phyloP scores from a whole-genome alignment of 2,329 filamentous ascomycete species.

The Exophiala xenobiotica region DNA sequence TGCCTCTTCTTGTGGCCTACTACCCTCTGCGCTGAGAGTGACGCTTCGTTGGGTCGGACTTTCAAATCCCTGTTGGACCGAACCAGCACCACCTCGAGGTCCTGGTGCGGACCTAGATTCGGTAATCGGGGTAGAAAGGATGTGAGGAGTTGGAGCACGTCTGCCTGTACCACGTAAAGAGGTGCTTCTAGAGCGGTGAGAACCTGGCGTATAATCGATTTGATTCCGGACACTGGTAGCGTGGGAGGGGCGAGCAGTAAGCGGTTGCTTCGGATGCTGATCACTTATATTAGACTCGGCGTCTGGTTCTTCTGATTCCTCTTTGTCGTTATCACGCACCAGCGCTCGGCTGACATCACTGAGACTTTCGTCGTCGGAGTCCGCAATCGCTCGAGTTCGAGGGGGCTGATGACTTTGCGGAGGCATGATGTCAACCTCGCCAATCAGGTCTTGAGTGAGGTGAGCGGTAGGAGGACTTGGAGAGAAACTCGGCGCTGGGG shows the following conservation, averaged over 20 bases:
- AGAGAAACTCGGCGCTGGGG: not conserved
- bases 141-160: not conserved
- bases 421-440: not conserved
- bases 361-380: not conserved
- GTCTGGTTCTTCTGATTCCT: too few relatives aligned
- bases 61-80: too few relatives aligned
- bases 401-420: not conserved
- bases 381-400: not conserved
- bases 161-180: not conserved
- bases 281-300: too few relatives aligned
- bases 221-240: too few relatives aligned
- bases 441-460: not conserved
- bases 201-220: not conserved
- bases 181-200: not conserved
- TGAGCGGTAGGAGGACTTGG: not conserved
- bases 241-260: too few relatives aligned
- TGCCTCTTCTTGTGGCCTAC: not conserved
- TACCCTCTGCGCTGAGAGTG: not conserved
- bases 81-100: too few relatives aligned
- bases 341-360: not conserved
- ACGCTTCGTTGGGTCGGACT: not conserved
- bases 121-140: too few relatives aligned
- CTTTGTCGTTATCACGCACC: not conserved
- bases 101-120: too few relatives aligned
- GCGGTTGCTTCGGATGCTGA: too few relatives aligned